A percentile compares a stretch with the other conserved stretches of the same genome.
Conservation (phyloP, 2,329 filamentous ascomycete species). For the Beauveria sp. region DNA sequence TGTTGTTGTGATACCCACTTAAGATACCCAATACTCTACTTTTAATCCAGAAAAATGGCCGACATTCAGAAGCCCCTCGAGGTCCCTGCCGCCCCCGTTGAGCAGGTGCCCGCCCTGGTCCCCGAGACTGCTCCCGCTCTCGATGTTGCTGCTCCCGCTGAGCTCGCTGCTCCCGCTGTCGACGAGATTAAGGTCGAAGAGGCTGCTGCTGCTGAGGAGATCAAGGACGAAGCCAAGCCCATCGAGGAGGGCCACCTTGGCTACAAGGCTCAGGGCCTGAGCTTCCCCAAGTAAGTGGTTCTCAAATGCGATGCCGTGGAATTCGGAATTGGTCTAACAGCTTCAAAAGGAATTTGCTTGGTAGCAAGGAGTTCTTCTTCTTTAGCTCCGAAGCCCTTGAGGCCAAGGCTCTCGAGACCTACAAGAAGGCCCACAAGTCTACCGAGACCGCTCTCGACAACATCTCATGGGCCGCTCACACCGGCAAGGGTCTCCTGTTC, state of each 20-base stretch:
- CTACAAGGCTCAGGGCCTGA: conserved; percentile 80
- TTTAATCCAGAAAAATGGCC: conserved; percentile 53
- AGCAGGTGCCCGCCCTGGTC: conserved; percentile 24
- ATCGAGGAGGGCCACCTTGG: conserved; percentile 77
- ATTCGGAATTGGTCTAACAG: not conserved
- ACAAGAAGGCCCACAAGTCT: conserved; percentile 84
- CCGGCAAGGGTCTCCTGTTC: conserved; percentile 91
- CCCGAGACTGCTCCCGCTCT: conserved; percentile 17
- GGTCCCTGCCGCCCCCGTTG: conserved; percentile 43
- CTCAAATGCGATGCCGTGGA: not conserved
- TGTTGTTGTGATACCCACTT: conserved; percentile 45
- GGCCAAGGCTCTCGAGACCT: conserved; percentile 63
- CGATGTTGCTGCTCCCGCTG: conserved; percentile 26
- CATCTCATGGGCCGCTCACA: conserved; percentile 84
- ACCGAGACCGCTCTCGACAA: conserved; percentile 66
- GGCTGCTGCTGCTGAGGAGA: conserved; percentile 32
- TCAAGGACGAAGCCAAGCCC: conserved; percentile 52
- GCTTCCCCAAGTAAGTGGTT: conserved; percentile 71
- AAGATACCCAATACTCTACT: conserved; percentile 29
- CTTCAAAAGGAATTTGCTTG: conserved; percentile 65
- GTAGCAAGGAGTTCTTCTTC: conserved; percentile 91
- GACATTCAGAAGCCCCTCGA: conserved; percentile 65
- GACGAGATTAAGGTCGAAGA: conserved; percentile 31
- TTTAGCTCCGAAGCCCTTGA: conserved; percentile 68
- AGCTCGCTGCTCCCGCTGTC: conserved; percentile 35